Base-by-base conservation (phyloP, 2,329 filamentous ascomycete species). In the Aspergillus thermomutatus region DNA sequence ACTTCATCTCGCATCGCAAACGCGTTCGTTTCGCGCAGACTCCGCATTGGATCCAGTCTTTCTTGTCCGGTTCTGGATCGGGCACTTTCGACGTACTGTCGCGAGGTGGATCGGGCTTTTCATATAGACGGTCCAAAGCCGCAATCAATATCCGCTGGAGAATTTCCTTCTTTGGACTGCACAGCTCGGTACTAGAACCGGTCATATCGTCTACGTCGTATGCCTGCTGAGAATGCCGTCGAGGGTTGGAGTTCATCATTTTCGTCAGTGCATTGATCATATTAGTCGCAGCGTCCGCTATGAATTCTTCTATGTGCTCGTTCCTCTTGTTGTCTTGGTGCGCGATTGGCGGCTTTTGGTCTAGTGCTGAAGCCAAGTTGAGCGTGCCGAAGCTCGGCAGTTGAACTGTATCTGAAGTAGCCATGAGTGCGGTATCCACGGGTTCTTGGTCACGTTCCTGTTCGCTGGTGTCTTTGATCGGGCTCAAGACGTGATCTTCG, bases 1-100 rank as follows among this genome's bases (percentile, higher is more conserved):
- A 76, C 74, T 71, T 76, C 64, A 77, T 69, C 51, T 75, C 72
- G 45, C 69, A 75, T 37, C 61, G 67, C 7, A 72, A 60, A 8
- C 69, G 66, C 6, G 69, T 73, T 10, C 58, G 58, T 56, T 72
- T 72, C 3, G 64, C 54, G 55, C 69, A 74, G 8, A 63, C 60
- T 2, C 68, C 63, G 49, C 71, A 75, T 58, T 69, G 63, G 34
- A 69, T 66, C 63, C 63, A 70, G 8, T 57, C 60, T 27, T 64
- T 61, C 40, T 70, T 68, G 4, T 66, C 61, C n/a, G 57, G 47
- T 0, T 64, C 58, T 19, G 49, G 53, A 14, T 41, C 55, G 14
- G 58, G 34, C 9, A 53, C 55, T 14, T 55, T 49, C 2, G 41
- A 40, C 1, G 55, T 17, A 11, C 50, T 25, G 27, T 48, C 19